These are phyloP conservation scores for Nemania sp. DNA, from an alignment of 2,329 filamentous ascomycete species.

Conservation along the genomic window DNA sequence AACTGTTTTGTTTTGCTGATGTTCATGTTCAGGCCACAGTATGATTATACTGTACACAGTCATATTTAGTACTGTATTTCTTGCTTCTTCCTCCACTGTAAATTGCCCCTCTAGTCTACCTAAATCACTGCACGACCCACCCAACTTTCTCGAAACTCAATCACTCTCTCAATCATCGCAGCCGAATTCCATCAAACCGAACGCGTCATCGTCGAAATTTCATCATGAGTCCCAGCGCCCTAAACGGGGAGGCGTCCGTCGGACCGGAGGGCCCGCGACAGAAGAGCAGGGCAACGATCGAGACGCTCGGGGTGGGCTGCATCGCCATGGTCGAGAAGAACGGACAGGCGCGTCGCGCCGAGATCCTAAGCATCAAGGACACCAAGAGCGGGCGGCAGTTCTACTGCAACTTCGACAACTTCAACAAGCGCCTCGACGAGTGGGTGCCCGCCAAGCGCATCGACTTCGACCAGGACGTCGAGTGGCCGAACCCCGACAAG, in stretches of 20 bases:
- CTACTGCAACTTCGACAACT: constrained; percentile 98
- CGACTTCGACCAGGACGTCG: constrained; percentile 89
- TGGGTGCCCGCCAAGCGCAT: constrained; percentile 89
- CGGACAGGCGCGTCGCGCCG: constrained; percentile 87
- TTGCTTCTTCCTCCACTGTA: background rate
- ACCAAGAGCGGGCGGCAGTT: constrained; percentile 89
- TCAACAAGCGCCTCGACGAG: constrained; percentile 89
- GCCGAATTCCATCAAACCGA: constrained; percentile 54
- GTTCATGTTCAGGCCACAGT: background rate
- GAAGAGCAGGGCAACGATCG: constrained; percentile 85
- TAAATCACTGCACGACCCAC: background rate
- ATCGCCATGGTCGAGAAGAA: constrained; percentile 76
- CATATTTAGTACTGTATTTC: background rate
- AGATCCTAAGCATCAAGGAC: constrained; percentile 94
- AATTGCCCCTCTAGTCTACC: constrained; percentile 22
- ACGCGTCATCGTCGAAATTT: constrained; percentile 45
- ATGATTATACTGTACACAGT: background rate
- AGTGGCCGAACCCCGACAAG: constrained; percentile 95
- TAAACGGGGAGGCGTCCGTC: constrained; percentile 64
- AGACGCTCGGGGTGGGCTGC: constrained; percentile 75
- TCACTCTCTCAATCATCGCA: background rate
- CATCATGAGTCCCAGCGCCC: constrained; percentile 67
- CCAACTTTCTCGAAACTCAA: background rate
- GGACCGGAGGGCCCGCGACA: constrained; percentile 70
- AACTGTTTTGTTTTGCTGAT: background rate